Base-by-base conservation (phyloP, 225 moss, liverwort and hornwort species). In the Bryum argenteum region DNA sequence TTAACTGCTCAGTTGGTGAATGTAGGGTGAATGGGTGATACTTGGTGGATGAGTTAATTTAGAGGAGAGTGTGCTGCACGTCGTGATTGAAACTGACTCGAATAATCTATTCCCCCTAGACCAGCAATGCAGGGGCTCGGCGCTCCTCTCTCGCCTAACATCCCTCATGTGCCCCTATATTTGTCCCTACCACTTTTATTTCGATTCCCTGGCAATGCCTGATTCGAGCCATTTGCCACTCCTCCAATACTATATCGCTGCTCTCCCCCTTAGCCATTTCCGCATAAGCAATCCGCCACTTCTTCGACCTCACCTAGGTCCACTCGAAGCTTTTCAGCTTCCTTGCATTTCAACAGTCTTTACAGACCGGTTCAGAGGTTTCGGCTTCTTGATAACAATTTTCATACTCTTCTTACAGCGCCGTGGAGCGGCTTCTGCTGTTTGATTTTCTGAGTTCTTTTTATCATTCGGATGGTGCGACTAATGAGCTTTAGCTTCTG, bases 61-160 rank as follows among this genome's bases (percentile, higher is more conserved):
- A 4, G 47, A 33, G 5, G 33, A 33, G 33, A 8, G 53, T 54
- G 55, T 24, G 47, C 54, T 42, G 63, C 54, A 72, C 63, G 63
- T 14, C 54, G 72, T 14, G 54, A 74, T 47, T 47, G 16, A 13
- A 47, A 33, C 56, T 1, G 12, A 18, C 22, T n/a, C 8, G 33
- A 44, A 56, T 33, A 74, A 57, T 47, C 44, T 47, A 0, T 15
- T 5, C 21, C 57, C 74, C 22, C 16, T 54, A 66, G 47, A 57
- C 21, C 22, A 38, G 65, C 65, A 65, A 74, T 74, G 66, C 16
- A 16, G 74, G 65, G 28, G 65, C 74, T 74, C 65, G 74, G 74
- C 74, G 74, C 66, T 18, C 5, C 15, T 16, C 9, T 40, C 23
- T 23, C n/a, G 0, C 18, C 42, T 28, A 43, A 33, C 26, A 20